phyloP scores from a whole-genome alignment of 2,329 filamentous ascomycete species.

The Fusarium longipes region DNA sequence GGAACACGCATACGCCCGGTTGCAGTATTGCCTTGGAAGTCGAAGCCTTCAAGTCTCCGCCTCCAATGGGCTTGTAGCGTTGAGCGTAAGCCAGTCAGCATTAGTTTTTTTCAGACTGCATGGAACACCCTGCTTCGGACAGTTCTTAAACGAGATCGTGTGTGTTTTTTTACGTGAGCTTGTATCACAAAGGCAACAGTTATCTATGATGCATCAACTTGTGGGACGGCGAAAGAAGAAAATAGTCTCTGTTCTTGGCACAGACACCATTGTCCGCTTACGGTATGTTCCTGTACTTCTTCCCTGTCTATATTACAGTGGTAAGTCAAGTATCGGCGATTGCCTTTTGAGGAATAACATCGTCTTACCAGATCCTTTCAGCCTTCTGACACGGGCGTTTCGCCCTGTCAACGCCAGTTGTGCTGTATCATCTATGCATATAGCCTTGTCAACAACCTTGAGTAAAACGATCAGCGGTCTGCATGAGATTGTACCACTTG shows the following conservation, averaged over 20 bases:
- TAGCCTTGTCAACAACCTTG: constrained; percentile 3
- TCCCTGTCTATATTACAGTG: not conserved
- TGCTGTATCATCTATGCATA: not conserved
- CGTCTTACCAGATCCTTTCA: constrained; percentile 18
- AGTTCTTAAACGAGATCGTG: not conserved
- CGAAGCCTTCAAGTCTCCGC: not conserved
- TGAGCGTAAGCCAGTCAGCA: constrained; percentile 34
- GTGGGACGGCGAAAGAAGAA: not conserved
- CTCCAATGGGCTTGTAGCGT: not conserved
- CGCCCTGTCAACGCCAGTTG: not conserved
- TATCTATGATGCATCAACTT: constrained; percentile 11
- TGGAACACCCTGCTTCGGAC: not conserved
- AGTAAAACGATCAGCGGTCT: not conserved
- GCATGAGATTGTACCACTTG: not conserved
- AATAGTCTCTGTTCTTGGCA: not conserved
- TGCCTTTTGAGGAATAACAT: constrained; percentile 19
- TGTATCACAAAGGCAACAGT: not conserved
- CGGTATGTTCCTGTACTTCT: not conserved
- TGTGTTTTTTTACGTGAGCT: not conserved
- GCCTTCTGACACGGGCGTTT: not conserved
- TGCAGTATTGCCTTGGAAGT: not conserved
- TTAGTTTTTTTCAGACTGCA: not conserved
- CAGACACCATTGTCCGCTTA: constrained; percentile 15
- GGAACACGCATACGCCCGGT: not conserved
- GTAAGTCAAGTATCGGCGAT: constrained; percentile 14